Conservation (phyloP, 371 early-diverging fungal genomes). For the Nosema bombycis region DNA sequence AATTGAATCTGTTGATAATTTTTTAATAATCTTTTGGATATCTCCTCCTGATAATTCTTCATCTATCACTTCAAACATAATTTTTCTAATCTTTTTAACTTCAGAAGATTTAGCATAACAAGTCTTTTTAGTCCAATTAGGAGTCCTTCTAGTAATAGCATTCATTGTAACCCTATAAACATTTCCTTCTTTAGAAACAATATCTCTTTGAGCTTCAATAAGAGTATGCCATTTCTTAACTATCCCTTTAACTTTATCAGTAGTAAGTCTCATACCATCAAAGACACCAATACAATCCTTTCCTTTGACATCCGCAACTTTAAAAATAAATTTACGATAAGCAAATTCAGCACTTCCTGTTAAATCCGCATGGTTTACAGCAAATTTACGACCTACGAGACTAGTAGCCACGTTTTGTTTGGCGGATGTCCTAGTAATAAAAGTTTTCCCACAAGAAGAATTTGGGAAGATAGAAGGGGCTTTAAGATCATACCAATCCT, state of each 20-base stretch:
- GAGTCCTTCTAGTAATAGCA: conserved; percentile 90
- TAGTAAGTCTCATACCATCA: conserved; percentile 97
- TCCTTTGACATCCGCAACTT: conserved; percentile 91
- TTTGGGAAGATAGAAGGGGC: conserved; percentile 46
- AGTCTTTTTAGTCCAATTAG: conserved; percentile 89
- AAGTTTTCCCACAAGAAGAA: conserved; percentile 53
- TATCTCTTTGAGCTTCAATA: conserved; percentile 91
- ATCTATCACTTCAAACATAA: conserved; percentile 95
- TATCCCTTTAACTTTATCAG: conserved; percentile 96
- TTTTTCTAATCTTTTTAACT: conserved; percentile 95
- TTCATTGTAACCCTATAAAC: conserved; percentile 89
- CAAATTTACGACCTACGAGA: conserved; percentile 89
- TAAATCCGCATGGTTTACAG: conserved; percentile 91
- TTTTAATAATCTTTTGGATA: conserved; percentile 87
- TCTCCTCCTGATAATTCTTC: conserved; percentile 79
- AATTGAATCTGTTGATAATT: conserved; percentile 73
- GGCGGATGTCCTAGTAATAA: conserved; percentile 48
- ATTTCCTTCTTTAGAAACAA: conserved; percentile 99
- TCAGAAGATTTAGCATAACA: conserved; percentile 91
- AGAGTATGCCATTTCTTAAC: conserved; percentile 99
- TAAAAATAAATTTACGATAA: conserved; percentile 94
- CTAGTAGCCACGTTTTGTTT: conserved; percentile 50
- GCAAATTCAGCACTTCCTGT: conserved; percentile 70
- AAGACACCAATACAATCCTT: conserved; percentile 97
- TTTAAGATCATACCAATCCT: conserved; percentile 60